Conservation (phyloP, 257 asterid genomes). For the Ligustrum vulgare region DNA sequence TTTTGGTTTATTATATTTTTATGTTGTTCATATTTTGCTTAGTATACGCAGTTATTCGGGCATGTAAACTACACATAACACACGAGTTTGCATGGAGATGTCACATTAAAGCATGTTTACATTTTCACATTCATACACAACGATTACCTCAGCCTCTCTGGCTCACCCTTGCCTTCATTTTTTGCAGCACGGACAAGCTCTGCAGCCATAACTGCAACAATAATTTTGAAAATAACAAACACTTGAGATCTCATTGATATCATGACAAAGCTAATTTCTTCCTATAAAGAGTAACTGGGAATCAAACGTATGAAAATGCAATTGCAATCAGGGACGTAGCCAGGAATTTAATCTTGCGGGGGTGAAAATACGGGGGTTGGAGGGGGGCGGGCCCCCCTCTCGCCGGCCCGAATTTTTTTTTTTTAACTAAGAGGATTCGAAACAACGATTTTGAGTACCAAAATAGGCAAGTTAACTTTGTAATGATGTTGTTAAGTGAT, state of each 20-base stretch:
- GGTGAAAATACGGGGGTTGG: too few relatives aligned
- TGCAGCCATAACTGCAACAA: slow-evolving; percentile 90
- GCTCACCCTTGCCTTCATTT: slow-evolving; percentile 62
- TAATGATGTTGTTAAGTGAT: too few relatives aligned
- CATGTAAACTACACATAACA: neutral
- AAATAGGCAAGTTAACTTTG: too few relatives aligned
- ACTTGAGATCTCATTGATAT: slow-evolving; percentile 11
- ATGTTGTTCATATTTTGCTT: neutral
- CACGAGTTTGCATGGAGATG: neutral
- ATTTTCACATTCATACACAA: neutral
- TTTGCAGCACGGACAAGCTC: slow-evolving; percentile 81
- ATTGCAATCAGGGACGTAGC: too few relatives aligned
- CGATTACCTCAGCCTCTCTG: slow-evolving; percentile 76
- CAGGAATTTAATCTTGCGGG: too few relatives aligned
- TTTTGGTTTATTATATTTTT: neutral
- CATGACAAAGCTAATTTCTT: neutral
- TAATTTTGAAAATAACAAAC: slow-evolving; percentile 14
- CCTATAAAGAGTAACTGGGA: neutral
- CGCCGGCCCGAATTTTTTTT: too few relatives aligned
- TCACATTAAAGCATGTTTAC: neutral
- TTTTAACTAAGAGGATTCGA: too few relatives aligned
- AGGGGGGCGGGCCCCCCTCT: too few relatives aligned
- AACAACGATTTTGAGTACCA: too few relatives aligned
- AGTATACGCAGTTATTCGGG: neutral
- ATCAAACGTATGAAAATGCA: neutral